Evolutionary conservation across 2,329 filamentous ascomycete genomes (phyloP).

Genomic region (Penicillium sp.): DNA sequence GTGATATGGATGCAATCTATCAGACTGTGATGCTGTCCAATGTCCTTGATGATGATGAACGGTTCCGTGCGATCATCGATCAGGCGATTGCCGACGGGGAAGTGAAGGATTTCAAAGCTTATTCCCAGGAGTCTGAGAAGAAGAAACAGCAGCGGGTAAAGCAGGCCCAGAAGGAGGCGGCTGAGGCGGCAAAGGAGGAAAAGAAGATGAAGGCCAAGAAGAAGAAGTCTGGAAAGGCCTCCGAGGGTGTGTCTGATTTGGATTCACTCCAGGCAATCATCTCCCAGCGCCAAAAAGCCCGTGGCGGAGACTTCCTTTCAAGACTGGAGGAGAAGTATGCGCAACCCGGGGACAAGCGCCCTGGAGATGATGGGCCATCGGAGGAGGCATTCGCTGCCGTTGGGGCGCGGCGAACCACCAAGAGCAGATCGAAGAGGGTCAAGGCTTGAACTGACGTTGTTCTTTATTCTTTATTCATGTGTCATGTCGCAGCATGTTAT

Average conservation of each 20-base stretch:
- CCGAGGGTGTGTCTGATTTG: slow-evolving; percentile 38
- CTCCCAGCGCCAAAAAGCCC: slow-evolving; percentile 66
- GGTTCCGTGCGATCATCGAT: slow-evolving; percentile 80
- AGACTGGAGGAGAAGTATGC: slow-evolving; percentile 75
- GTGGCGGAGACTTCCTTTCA: slow-evolving; percentile 66
- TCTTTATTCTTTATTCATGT: slow-evolving; percentile 6
- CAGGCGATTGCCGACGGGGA: slow-evolving; percentile 71
- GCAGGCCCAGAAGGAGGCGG: slow-evolving; percentile 65
- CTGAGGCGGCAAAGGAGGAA: slow-evolving; percentile 73
- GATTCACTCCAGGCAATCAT: slow-evolving; percentile 71
- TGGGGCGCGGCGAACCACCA: slow-evolving; percentile 40
- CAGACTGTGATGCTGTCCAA: slow-evolving; percentile 84
- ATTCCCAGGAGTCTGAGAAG: slow-evolving; percentile 71
- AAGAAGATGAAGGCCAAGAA: slow-evolving; percentile 75
- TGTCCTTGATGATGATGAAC: slow-evolving; percentile 77
- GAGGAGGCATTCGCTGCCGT: slow-evolving; percentile 62
- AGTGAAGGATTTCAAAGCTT: slow-evolving; percentile 67
- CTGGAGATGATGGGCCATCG: slow-evolving; percentile 54
- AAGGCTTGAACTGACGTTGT: slow-evolving; percentile 13
- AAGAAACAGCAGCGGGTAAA: slow-evolving; percentile 61
- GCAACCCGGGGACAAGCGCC: slow-evolving; percentile 49
- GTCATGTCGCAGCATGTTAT: slow-evolving; percentile 3
- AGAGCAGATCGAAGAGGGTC: slow-evolving; percentile 31
- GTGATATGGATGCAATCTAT: slow-evolving; percentile 76
- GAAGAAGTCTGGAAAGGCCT: slow-evolving; percentile 49